phyloP scores from a whole-genome alignment of 805 yeast species.

The Komagataella pastoris region DNA sequence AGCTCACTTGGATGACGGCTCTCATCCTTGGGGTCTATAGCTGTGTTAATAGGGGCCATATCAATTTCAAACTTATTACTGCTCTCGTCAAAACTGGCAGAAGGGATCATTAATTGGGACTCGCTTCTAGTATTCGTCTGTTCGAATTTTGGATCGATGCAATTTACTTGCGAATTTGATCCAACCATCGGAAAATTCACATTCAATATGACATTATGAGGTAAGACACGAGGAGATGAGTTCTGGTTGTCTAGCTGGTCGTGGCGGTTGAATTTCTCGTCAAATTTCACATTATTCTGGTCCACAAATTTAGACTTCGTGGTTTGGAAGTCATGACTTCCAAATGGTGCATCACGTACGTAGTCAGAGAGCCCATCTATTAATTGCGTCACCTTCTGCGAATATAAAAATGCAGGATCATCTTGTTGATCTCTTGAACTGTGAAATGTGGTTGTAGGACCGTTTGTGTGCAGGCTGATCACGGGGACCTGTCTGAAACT shows the following conservation, averaged over 20 bases:
- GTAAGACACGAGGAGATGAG: slow-evolving; percentile 20
- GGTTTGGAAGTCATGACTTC: slow-evolving; percentile 9
- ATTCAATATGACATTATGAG: slow-evolving; percentile 32
- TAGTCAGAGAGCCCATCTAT: slow-evolving; percentile 1
- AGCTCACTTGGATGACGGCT: background rate
- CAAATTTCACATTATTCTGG: slow-evolving; percentile 1
- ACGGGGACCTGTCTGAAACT: slow-evolving; percentile 12
- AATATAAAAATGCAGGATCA: background rate
- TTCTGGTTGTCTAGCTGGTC: slow-evolving; percentile 1
- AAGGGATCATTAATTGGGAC: slow-evolving; percentile 9
- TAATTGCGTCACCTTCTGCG: slow-evolving; percentile 6
- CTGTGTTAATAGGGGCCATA: background rate
- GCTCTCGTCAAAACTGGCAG: slow-evolving; percentile 3
- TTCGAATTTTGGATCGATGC: slow-evolving; percentile 27
- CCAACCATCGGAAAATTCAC: slow-evolving; percentile 33
- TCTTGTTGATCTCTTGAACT: background rate
- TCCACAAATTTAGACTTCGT: slow-evolving; percentile 6
- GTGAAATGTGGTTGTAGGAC: background rate
- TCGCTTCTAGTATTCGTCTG: slow-evolving; percentile 33
- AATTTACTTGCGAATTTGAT: slow-evolving; percentile 16
- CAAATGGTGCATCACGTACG: slow-evolving; percentile 1
- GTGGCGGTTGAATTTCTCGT: slow-evolving; percentile 1
- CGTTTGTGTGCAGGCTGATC: slow-evolving; percentile 6
- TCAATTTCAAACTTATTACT: background rate
- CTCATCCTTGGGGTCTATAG: background rate